phyloP scores from a whole-genome alignment of 164 flowering plant species.

The Buxus sempervirens region DNA sequence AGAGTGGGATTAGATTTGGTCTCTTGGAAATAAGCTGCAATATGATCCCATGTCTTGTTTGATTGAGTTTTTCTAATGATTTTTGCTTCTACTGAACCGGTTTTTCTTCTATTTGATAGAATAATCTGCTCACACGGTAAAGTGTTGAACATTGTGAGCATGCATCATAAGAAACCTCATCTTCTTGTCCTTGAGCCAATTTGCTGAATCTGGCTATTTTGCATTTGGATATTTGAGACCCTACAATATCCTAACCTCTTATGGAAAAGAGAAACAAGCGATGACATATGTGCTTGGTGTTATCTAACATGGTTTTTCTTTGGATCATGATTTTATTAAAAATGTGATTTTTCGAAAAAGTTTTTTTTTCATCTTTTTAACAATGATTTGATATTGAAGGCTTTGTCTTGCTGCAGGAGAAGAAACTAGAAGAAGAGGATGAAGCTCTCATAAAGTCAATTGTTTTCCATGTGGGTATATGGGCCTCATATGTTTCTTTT shows the following conservation, averaged over 20 bases:
- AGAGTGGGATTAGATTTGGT: too few species aligned
- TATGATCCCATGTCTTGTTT: too few species aligned
- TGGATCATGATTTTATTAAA: too few species aligned
- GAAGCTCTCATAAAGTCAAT: constrained; percentile 75
- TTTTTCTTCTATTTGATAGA: too few species aligned
- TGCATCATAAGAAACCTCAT: not conserved
- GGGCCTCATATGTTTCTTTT: not conserved
- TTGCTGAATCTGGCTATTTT: not conserved
- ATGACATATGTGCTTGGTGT: not conserved
- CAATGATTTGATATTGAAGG: not conserved
- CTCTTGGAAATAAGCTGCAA: too few species aligned
- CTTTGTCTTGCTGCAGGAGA: constrained; percentile 40
- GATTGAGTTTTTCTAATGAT: too few species aligned
- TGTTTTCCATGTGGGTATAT: constrained; percentile 47
- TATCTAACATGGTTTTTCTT: too few species aligned
- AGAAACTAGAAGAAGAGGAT: constrained; percentile 73
- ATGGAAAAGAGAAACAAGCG: not conserved
- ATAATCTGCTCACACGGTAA: not conserved
- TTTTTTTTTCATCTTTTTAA: too few species aligned
- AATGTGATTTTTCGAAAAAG: not conserved
- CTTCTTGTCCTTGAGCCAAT: not conserved
- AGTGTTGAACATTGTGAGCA: not conserved
- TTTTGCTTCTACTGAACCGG: too few species aligned
- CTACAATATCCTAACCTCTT: not conserved
- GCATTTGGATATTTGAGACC: not conserved